Percentiles rank a stretch among this genome's conserved stretches.
These are phyloP conservation scores for Solanum habrochaites DNA, from an alignment of 257 asterid species.

Conservation along the genomic window DNA sequence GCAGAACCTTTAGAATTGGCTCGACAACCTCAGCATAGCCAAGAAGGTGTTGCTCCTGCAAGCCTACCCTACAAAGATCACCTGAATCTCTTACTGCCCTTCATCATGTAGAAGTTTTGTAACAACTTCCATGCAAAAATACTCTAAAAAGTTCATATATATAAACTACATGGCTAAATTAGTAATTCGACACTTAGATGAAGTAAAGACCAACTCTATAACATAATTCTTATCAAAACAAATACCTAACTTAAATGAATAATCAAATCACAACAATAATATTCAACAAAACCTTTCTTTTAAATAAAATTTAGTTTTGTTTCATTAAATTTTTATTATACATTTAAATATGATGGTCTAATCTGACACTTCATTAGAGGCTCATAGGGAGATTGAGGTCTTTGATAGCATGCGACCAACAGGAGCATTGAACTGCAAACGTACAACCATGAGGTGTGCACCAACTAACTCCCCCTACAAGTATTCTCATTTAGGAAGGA, in stretches of 20 bases:
- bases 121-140: conserved; percentile 42
- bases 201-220: not conserved
- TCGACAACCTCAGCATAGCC: conserved; percentile 47
- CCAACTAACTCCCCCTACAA: not conserved
- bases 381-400: not conserved
- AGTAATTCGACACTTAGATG: not conserved
- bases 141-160: not conserved
- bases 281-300: not conserved
- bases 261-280: not conserved
- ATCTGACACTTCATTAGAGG: not conserved
- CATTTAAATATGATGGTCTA: not conserved
- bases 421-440: not conserved
- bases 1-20: conserved; percentile 37
- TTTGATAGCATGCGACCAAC: not conserved
- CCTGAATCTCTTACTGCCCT: conserved; percentile 82
- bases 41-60: conserved; percentile 61
- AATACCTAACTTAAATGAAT: not conserved
- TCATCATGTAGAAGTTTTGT: conserved; percentile 60
- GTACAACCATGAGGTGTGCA: not conserved
- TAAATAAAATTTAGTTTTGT: not conserved
- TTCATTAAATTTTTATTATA: not conserved
- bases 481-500: not conserved
- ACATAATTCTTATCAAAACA: not conserved
- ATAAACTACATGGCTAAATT: not conserved
- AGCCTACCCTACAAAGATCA: conserved; percentile 77